Base-by-base conservation (phyloP, 2,329 filamentous ascomycete genomes). In the Colletotrichum orchidophilum region DNA sequence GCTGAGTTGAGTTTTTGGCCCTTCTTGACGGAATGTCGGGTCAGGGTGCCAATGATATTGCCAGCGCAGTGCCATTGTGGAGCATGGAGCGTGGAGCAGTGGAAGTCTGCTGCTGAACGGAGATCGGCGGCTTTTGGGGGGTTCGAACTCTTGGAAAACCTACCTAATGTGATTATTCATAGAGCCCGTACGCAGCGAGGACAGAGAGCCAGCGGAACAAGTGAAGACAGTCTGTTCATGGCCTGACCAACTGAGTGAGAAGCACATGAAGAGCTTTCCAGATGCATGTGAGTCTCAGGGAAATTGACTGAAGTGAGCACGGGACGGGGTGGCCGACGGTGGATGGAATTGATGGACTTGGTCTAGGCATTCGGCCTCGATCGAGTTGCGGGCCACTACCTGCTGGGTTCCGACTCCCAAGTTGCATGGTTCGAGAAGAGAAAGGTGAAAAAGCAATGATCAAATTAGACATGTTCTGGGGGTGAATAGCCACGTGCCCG, bases 401-500 rank as follows among this genome's bases (percentile, higher is more conserved):
- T 50, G 62, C 18, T n/a, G n/a, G 33, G 53, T 54, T 46, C 54
- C 46, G 29, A 18, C 31, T 52, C 62, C 65, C 46, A 67, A 29
- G 24, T 65, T 65, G 39, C 39, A 26, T 26, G 49, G 49, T 33
- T 50, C 42, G 42, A 61, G n/a, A 50, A 31, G 18, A 39, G 24
- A 52, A 57, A 55, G 49, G 50, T 39, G 27, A 50, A 29, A 26
- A n/a, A 29, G 11, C 13, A 27, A 31, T 13, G 35, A 21, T 27
- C 3, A 21, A 42, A 33, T 35, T 27, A 57, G 21, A 39, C 52
- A 24, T 54, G 60, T 39, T 54, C 27, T 18, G 42, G 53, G 24
- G 55, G 33, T 15, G 21, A 15, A 42, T 29, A 26, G 29, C 46
- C 66, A 69, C 54, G 66, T 69, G 66, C 66, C 39, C 31, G 9